Evolutionary conservation across 441 rosid genomes (phyloP).

Genomic region (Theobroma grandiflorum): DNA sequence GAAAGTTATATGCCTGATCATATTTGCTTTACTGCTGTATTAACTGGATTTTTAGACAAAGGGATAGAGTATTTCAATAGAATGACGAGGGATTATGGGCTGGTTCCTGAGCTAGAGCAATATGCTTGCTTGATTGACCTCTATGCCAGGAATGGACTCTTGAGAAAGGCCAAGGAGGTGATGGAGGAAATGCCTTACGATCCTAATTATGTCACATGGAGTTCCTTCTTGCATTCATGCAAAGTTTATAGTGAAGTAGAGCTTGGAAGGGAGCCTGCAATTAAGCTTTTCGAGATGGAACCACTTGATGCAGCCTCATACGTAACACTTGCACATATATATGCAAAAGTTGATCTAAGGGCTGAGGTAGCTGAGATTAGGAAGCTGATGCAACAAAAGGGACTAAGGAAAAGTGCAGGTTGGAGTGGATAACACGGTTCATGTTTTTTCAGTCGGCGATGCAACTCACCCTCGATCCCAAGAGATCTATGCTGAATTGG

Average conservation of each 20-base stretch:
- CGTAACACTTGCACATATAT: conserved; percentile 31
- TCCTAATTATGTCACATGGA: conserved; percentile 25
- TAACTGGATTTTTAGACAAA: conserved; percentile 34
- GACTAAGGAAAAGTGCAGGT: conserved; percentile 32
- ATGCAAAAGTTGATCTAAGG: conserved; percentile 27
- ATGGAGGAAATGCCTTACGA: conserved; percentile 30
- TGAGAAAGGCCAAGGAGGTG: conserved; percentile 30
- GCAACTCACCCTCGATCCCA: conserved; percentile 19
- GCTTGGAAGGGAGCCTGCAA: conserved; percentile 30
- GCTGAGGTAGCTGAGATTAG: conserved; percentile 28
- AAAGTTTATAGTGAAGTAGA: conserved; percentile 22
- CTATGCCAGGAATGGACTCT: conserved; percentile 34
- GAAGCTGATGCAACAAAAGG: conserved; percentile 35
- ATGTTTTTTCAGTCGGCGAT: conserved; percentile 26
- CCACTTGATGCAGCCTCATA: conserved; percentile 24
- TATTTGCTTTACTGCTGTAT: conserved; percentile 29
- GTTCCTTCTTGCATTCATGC: conserved; percentile 34
- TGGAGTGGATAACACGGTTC: conserved; percentile 31
- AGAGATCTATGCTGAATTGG: conserved; percentile 27
- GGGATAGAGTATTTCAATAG: conserved; percentile 27
- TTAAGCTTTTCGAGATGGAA: conserved; percentile 25
- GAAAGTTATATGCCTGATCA: conserved; percentile 29
- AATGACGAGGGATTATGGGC: conserved; percentile 27
- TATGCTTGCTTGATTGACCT: conserved; percentile 38
- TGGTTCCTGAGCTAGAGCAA: conserved; percentile 28